Evolutionary conservation across 805 yeast species (phyloP), one percentile per base, ranked within the genome.

Genomic region (Saccharomyces kudriavzevii): DNA sequence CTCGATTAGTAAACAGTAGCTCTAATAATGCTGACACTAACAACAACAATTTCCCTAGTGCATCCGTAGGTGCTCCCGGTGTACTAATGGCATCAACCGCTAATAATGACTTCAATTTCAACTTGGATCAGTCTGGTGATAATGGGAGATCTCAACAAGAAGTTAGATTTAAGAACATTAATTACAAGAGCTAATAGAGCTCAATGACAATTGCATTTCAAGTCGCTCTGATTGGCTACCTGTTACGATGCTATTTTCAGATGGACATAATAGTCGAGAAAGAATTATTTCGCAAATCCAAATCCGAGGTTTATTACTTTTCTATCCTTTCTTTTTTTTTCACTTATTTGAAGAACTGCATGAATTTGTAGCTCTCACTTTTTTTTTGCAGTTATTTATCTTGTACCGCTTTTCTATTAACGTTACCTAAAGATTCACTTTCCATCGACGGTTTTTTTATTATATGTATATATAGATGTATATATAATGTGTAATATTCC

Each of bases 101-200:
- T 10, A 50, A 52, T 24, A 52, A 55, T 43, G 64, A 60, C 14
- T 62, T 60, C 35, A 55, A 60, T 6, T 62, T 61, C 46, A 54
- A 59, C 17, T 49, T 62, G 48, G 62, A 58, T 45, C 60, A 57
- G 45, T 54, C 60, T 20, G 52, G 10, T 35, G 43, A 35, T 35
- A 35, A 17, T 17, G 43, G 17, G 24, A 35, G 43, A 40, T 50
- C 55, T 47, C 47, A 49, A 35, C 55, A 53, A 24, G 60, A 58
- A 45, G 61, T 63, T 31, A 60, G 59, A 29, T 63, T 63, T 47
- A 63, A 63, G 50, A 59, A 63, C 51, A 58, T 63, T 9, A 62
- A 61, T 49, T 63, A 58, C 54, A 62, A 60, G 43, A 54, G 58
- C 51, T 54, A 52, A 45, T 27, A 29, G 10, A 10, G 5, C n/a